phyloP scores from a whole-genome alignment of 139 green algal genomes.

The Haematococcus sp. region DNA sequence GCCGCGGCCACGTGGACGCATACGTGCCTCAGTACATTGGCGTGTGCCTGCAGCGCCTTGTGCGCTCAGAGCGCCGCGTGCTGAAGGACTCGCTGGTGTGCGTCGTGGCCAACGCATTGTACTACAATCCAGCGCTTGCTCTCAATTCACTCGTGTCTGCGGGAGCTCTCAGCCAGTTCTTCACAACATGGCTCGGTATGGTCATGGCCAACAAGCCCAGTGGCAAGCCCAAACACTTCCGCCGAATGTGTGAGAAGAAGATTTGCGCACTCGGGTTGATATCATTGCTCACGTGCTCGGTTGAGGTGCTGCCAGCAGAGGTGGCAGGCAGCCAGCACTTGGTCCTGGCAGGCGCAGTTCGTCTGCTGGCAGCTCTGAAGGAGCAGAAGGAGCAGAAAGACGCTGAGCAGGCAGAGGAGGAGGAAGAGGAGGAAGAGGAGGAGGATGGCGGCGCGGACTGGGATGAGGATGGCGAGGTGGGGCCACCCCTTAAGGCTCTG shows the following conservation, averaged over 20 bases:
- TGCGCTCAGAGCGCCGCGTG: conserved; percentile 22
- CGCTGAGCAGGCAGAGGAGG: not conserved
- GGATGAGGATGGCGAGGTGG: conserved; percentile 31
- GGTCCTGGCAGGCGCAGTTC: conserved; percentile 37
- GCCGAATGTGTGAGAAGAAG: conserved; percentile 76
- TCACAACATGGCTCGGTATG: conserved; percentile 64
- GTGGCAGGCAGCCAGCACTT: conserved; percentile 50
- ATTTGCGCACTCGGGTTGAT: conserved; percentile 67
- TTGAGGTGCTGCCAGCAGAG: conserved; percentile 55
- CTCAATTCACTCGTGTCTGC: conserved; percentile 43
- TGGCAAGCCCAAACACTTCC: conserved; percentile 68
- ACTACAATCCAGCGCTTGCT: conserved; percentile 85
- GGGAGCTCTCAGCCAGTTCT: conserved; percentile 41
- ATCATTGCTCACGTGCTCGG: conserved; percentile 53
- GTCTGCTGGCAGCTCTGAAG: conserved; percentile 45
- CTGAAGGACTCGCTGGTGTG: conserved; percentile 69
- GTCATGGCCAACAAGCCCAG: conserved; percentile 48
- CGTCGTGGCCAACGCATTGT: conserved; percentile 80
- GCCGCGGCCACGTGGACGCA: conserved; percentile 72
- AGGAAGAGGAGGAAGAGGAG: conserved; percentile 28
- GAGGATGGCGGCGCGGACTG: conserved; percentile 33
- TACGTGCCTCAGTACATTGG: conserved; percentile 74
- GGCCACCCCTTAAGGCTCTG: too few species aligned
- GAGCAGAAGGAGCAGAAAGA: conserved; percentile 35
- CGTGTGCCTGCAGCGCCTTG: conserved; percentile 49